These are phyloP conservation scores for Penicillium sp. DNA, from an alignment of 2,329 filamentous ascomycete species.

Conservation along the genomic window DNA sequence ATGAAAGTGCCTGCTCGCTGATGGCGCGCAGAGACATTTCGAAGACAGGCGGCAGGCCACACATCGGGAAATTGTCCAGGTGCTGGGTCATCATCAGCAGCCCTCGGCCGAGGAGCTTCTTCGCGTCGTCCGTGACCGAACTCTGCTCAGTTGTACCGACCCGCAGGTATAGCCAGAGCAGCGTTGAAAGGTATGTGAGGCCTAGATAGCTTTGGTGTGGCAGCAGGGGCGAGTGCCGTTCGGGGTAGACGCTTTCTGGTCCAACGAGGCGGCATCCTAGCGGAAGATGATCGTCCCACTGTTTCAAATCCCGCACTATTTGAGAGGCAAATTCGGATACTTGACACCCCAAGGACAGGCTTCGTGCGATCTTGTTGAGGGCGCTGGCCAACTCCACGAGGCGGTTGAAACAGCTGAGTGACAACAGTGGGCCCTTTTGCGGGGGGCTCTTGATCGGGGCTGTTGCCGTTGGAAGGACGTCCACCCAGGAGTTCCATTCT, in stretches of 20 bases:
- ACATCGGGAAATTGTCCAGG: constrained; percentile 34
- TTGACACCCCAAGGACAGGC: constrained; percentile 25
- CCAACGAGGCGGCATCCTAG: constrained; percentile 34
- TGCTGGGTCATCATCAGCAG: constrained; percentile 34
- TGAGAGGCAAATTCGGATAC: constrained; percentile 29
- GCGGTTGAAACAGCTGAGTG: constrained; percentile 50
- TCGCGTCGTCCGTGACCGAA: constrained; percentile 30
- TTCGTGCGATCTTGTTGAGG: constrained; percentile 31
- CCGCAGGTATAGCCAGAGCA: constrained; percentile 33
- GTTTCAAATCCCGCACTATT: constrained; percentile 31
- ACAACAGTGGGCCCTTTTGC: constrained; percentile 36
- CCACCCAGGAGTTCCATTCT: constrained; percentile 68
- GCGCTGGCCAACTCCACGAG: constrained; percentile 40
- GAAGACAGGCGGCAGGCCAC: constrained; percentile 34
- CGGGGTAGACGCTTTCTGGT: constrained; percentile 32
- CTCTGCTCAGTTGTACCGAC: constrained; percentile 29
- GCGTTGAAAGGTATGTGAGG: constrained; percentile 32
- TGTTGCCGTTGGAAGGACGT: constrained; percentile 36
- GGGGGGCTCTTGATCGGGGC: constrained; percentile 25
- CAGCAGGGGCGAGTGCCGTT: constrained; percentile 32
- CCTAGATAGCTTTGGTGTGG: constrained; percentile 38
- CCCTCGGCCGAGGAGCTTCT: constrained; percentile 33
- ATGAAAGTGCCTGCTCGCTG: constrained; percentile 27
- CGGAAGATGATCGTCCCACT: constrained; percentile 33
- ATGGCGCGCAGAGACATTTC: constrained; percentile 34